Evolutionary conservation across 2,329 filamentous ascomycete genomes (phyloP).

Genomic region (Xylaria multiplex): DNA sequence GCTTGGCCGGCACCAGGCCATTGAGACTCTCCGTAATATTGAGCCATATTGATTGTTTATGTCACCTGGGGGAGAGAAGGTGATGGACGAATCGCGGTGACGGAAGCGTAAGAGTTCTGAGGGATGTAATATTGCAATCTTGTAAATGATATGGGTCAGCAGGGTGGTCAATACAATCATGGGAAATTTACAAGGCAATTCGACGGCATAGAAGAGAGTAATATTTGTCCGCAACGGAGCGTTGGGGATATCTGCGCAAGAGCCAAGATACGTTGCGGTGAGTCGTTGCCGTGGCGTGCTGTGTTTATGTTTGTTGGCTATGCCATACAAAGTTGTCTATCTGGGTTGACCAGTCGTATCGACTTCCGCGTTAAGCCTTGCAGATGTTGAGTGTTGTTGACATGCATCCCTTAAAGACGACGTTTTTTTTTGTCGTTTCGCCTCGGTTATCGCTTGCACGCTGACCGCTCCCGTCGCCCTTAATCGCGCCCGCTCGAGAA

Average conservation of each 20-base stretch:
- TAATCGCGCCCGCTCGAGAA: slow-evolving; percentile 23
- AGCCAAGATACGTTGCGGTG: slow-evolving; percentile 19
- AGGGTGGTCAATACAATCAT: slow-evolving; percentile 14
- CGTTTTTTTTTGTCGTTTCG: slow-evolving; percentile 4
- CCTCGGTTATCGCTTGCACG: slow-evolving; percentile 25
- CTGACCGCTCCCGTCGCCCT: slow-evolving; percentile 11
- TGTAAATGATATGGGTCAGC: slow-evolving; percentile 29
- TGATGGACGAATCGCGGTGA: slow-evolving; percentile 11
- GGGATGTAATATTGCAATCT: slow-evolving; percentile 1
- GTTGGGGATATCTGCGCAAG: slow-evolving; percentile 25
- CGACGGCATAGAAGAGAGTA: background rate
- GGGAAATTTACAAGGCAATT: background rate
- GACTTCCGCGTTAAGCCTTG: slow-evolving; percentile 10
- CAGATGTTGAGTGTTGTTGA: slow-evolving; percentile 19
- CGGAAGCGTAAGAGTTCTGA: slow-evolving; percentile 11
- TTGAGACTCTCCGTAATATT: slow-evolving; percentile 51
- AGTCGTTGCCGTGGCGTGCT: slow-evolving; percentile 19
- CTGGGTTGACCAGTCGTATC: background rate
- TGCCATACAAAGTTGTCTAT: slow-evolving; percentile 1
- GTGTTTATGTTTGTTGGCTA: slow-evolving; percentile 19
- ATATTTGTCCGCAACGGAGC: slow-evolving; percentile 1
- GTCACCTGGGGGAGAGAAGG: slow-evolving; percentile 5
- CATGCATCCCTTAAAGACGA: background rate
- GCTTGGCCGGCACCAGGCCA: slow-evolving; percentile 55
- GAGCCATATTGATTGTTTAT: slow-evolving; percentile 45